Evolutionary conservation across 345 rosid species (phyloP).

Genomic region (Ceriops zippeliana): DNA sequence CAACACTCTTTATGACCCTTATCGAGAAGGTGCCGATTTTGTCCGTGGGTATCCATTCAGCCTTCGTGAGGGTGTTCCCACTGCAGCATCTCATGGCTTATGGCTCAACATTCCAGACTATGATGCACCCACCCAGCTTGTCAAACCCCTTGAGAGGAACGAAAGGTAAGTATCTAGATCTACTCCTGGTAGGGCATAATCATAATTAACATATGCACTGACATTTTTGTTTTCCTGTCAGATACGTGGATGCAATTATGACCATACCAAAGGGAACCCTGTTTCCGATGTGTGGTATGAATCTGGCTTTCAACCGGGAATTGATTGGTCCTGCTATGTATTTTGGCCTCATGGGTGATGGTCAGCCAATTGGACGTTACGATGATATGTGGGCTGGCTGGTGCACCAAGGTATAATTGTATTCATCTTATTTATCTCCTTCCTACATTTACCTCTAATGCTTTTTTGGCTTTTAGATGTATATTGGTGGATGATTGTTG

Average conservation of each 20-base stretch:
- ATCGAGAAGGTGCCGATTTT: conserved; percentile 76
- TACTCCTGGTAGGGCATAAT: neutral
- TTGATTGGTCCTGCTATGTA: conserved; percentile 86
- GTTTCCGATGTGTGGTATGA: conserved; percentile 96
- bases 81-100: conserved; percentile 86
- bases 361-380: conserved; percentile 82
- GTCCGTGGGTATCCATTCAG: conserved; percentile 96
- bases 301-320: conserved; percentile 72
- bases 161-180: conserved; percentile 41
- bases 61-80: conserved; percentile 82
- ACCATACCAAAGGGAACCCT: conserved; percentile 78
- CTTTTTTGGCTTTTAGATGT: neutral
- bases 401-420: conserved; percentile 55
- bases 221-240: conserved; percentile 22
- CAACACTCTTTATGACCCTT: conserved; percentile 88
- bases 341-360: conserved; percentile 89
- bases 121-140: conserved; percentile 93
- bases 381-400: conserved; percentile 98
- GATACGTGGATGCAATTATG: conserved; percentile 82
- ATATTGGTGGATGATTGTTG: too few relatives aligned
- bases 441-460: neutral
- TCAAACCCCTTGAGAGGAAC: conserved; percentile 89
- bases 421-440: neutral
- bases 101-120: conserved; percentile 97
- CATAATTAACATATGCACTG: neutral